These are phyloP conservation scores for Austroboletus novae-zelandiae DNA, from an alignment of 1,284 basidiomycete species.

Conservation along the genomic window DNA sequence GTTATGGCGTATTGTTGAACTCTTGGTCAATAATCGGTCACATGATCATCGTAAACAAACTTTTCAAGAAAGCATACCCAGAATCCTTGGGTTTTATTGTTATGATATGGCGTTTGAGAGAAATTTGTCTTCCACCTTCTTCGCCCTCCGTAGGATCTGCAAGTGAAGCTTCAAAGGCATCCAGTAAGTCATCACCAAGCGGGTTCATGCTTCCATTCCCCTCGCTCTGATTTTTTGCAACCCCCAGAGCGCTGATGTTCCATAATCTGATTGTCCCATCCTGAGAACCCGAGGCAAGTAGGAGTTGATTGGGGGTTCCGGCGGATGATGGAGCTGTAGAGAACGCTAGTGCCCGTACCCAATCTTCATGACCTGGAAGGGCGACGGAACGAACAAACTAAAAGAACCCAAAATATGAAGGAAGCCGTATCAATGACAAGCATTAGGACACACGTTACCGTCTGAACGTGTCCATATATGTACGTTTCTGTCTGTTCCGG, in stretches of 20 bases:
- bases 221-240: constrained; percentile 6
- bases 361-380: constrained; percentile 91
- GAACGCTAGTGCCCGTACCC: constrained; percentile 83
- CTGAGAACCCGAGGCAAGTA: constrained; percentile 89
- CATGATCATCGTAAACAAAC: neutral
- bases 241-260: constrained; percentile 58
- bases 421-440: neutral
- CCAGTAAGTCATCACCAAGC: constrained; percentile 71
- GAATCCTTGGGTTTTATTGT: constrained; percentile 53
- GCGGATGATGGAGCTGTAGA: constrained; percentile 29
- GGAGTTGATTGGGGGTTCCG: constrained; percentile 35
- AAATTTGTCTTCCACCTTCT: constrained; percentile 79
- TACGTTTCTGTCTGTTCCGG: constrained; percentile 72
- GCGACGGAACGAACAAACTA: constrained; percentile 60
- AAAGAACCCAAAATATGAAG: neutral
- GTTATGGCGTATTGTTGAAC: constrained; percentile 69
- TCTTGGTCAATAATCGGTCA: constrained; percentile 34
- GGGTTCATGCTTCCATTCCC: constrained; percentile 22
- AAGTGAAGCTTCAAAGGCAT: constrained; percentile 84
- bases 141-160: constrained; percentile 60
- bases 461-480: constrained; percentile 73
- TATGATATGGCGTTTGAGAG: constrained; percentile 78
- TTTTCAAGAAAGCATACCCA: constrained; percentile 21
- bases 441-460: constrained; percentile 25
- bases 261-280: constrained; percentile 90